phyloP scores from a whole-genome alignment of 2,329 filamentous ascomycete species.

The Tolypocladium paradoxum region DNA sequence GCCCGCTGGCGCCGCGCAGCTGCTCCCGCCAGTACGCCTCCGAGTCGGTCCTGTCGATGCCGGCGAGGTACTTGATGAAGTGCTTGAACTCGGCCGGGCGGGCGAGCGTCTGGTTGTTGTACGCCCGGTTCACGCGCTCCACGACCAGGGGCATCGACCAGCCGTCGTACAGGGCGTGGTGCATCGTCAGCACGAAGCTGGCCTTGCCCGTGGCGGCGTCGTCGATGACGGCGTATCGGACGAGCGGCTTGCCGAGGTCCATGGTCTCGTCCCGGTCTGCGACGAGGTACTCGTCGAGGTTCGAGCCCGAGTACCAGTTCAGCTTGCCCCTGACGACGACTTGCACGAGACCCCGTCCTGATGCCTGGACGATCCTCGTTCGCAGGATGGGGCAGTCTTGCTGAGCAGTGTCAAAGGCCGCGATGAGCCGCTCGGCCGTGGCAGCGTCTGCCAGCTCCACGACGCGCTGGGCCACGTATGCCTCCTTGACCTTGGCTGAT shows the following conservation, averaged over 20 bases:
- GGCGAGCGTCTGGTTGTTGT: conserved; percentile 18
- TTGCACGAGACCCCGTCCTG: conserved; percentile 32
- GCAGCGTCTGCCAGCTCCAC: conserved; percentile 25
- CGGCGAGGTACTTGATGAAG: conserved; percentile 36
- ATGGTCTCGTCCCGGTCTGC: conserved; percentile 28
- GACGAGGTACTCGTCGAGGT: conserved; percentile 28
- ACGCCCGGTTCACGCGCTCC: conserved; percentile 35
- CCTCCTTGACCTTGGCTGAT: conserved; percentile 37
- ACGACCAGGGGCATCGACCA: conserved; percentile 42
- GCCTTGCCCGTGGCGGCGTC: conserved; percentile 18
- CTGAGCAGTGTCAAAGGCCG: conserved; percentile 30
- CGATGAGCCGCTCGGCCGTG: conserved; percentile 26
- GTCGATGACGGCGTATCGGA: conserved; percentile 32
- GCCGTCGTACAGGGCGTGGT: conserved; percentile 47
- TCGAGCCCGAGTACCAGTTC: conserved; percentile 19
- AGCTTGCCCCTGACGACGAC: conserved; percentile 32
- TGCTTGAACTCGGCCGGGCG: conserved; percentile 33
- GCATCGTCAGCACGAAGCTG: conserved; percentile 42
- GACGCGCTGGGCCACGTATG: conserved; percentile 41
- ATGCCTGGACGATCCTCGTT: conserved; percentile 36
- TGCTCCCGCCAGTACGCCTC: conserved; percentile 36
- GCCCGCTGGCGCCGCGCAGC: conserved; percentile 30
- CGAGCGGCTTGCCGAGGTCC: conserved; percentile 33
- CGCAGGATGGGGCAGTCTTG: conserved; percentile 31
- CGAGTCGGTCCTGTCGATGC: conserved; percentile 26